A percentile compares a stretch with the other conserved stretches of the same genome.
phyloP scores from a whole-genome alignment of 2,329 filamentous ascomycete species.

The Verticillium klebahnii region DNA sequence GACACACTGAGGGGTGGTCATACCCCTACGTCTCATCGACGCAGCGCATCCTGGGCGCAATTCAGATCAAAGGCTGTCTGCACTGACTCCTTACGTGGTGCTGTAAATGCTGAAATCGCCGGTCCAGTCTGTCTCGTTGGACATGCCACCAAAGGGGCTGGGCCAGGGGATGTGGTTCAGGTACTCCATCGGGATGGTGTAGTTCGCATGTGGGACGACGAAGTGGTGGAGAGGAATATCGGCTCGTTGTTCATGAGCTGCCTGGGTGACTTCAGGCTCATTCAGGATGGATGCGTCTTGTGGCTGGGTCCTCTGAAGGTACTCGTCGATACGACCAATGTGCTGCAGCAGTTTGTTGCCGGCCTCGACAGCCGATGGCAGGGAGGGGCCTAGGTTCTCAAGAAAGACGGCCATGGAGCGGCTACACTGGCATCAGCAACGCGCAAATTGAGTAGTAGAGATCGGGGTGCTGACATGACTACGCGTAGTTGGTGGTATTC shows the following conservation, averaged over 20 bases:
- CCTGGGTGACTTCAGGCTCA: neutral
- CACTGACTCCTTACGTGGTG: neutral
- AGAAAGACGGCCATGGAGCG: conserved; percentile 11
- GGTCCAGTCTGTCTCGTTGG: neutral
- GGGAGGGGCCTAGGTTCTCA: conserved; percentile 8
- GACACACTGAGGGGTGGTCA: too few relatives aligned
- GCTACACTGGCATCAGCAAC: neutral
- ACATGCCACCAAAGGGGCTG: neutral
- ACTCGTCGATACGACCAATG: conserved; percentile 11
- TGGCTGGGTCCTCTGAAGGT: conserved; percentile 2
- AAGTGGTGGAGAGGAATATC: neutral
- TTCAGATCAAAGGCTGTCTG: neutral
- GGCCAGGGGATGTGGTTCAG: conserved; percentile 2
- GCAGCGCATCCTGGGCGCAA: neutral
- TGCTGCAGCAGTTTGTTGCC: conserved; percentile 9
- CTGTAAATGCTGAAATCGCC: neutral
- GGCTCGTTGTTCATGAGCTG: neutral
- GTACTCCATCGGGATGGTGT: conserved; percentile 3
- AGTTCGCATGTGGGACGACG: conserved; percentile 1
- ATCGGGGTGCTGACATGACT: conserved; percentile 7
- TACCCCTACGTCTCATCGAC: neutral
- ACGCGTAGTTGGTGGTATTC: conserved; percentile 10
- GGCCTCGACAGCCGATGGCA: conserved; percentile 10
- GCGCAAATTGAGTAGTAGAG: neutral
- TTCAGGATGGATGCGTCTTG: conserved; percentile 3